Percentiles rank a stretch among this genome's conserved stretches.
Evolutionary conservation across 2,329 filamentous ascomycete genomes (phyloP).

Genomic region (Microsporum ferrugineum): DNA sequence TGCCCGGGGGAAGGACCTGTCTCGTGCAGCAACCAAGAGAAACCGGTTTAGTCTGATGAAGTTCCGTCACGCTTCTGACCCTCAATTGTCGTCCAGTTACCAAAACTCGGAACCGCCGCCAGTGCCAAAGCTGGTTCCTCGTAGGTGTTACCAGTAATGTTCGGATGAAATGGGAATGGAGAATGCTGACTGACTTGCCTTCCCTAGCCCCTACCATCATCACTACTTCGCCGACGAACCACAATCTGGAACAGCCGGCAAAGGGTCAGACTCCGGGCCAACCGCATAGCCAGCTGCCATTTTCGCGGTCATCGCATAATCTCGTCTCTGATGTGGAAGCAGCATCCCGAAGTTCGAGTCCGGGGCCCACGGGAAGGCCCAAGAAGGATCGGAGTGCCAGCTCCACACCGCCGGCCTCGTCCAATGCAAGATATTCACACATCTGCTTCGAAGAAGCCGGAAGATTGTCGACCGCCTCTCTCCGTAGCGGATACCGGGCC

Average conservation of each 20-base stretch:
- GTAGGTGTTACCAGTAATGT: constrained; percentile 20
- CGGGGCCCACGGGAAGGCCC: background rate
- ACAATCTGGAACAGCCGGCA: constrained; percentile 38
- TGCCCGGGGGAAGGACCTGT: background rate
- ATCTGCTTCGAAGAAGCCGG: constrained; percentile 54
- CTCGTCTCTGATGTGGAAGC: background rate
- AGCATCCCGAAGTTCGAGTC: background rate
- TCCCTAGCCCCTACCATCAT: constrained; percentile 56
- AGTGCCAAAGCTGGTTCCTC: constrained; percentile 29
- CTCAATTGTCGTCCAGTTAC: constrained; percentile 69
- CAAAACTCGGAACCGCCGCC: constrained; percentile 45
- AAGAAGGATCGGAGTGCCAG: background rate
- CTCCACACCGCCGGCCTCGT: constrained; percentile 22
- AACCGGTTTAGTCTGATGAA: constrained; percentile 58
- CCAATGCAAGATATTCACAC: constrained; percentile 28
- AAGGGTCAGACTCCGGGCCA: background rate
- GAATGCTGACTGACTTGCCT: background rate
- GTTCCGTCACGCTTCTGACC: constrained; percentile 86
- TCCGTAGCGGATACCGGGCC: constrained; percentile 48
- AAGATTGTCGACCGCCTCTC: constrained; percentile 39
- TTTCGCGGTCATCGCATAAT: background rate
- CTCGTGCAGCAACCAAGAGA: constrained; percentile 13
- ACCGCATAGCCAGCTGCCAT: background rate
- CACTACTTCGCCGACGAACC: constrained; percentile 73
- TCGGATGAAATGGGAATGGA: background rate